Conservation (phyloP, 768 basidiomycete species). For the Tulasnella sp. region DNA sequence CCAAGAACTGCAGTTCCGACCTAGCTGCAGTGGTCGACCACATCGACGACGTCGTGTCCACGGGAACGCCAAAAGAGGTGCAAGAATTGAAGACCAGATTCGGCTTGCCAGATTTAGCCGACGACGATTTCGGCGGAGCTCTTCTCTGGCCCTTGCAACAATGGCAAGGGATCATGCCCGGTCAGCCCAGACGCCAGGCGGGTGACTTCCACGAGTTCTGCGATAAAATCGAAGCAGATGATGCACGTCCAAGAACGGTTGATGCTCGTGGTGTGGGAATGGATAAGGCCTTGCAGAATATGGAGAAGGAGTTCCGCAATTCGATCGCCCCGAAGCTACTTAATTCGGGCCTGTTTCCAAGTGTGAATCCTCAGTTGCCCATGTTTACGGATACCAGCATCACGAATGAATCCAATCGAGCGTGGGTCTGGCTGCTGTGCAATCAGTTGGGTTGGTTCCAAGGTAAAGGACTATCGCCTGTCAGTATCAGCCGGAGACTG, state of each 20-base stretch:
- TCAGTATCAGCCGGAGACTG: neutral
- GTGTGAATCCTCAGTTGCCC: neutral
- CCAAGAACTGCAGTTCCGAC: constrained; percentile 30
- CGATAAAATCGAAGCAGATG: constrained; percentile 17
- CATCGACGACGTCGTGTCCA: neutral
- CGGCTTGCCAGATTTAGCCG: neutral
- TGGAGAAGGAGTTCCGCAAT: neutral
- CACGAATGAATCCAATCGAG: neutral
- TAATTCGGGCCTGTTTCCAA: neutral
- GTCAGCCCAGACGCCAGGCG: too few relatives aligned
- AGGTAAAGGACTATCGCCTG: neutral
- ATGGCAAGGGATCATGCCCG: constrained; percentile 9
- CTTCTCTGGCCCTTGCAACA: neutral
- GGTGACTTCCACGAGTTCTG: constrained; percentile 29
- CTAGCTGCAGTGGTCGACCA: neutral
- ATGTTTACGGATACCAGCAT: neutral
- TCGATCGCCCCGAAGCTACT: neutral
- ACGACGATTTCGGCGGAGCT: constrained; percentile 12
- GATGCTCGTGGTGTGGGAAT: neutral
- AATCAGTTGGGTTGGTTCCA: constrained; percentile 21
- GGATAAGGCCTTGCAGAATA: neutral
- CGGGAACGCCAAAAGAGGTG: neutral
- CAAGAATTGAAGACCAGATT: neutral
- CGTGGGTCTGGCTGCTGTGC: constrained; percentile 16
- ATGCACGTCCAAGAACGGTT: neutral